These are phyloP conservation scores for Juglanconis oblonga DNA, from an alignment of 2,329 filamentous ascomycete genomes.

Conservation along the genomic window DNA sequence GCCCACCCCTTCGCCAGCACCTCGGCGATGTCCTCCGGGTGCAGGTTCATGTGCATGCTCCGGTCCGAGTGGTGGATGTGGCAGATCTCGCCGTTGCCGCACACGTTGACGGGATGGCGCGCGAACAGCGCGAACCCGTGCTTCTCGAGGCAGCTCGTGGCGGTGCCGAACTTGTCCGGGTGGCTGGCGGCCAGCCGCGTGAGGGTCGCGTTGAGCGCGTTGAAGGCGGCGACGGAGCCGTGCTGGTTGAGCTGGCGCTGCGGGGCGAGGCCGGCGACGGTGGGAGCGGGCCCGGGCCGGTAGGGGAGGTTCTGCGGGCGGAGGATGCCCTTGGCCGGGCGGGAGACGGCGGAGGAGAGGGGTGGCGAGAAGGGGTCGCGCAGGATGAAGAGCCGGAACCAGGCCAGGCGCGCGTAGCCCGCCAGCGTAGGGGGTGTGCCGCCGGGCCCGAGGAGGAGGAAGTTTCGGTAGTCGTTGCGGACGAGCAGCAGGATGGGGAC, in stretches of 20 bases:
- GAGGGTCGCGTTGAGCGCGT: slow-evolving; percentile 52
- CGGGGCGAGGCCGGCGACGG: slow-evolving; percentile 73
- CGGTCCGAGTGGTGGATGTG: slow-evolving; percentile 77
- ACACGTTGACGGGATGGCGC: slow-evolving; percentile 58
- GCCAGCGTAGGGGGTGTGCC: slow-evolving; percentile 71
- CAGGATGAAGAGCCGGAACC: slow-evolving; percentile 68
- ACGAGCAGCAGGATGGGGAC: slow-evolving; percentile 49
- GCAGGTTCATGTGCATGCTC: slow-evolving; percentile 75
- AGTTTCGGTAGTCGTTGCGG: slow-evolving; percentile 71
- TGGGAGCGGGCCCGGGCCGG: slow-evolving; percentile 62
- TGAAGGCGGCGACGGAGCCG: slow-evolving; percentile 51
- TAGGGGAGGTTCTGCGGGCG: slow-evolving; percentile 49
- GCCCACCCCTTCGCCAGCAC: slow-evolving; percentile 78
- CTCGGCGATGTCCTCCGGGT: slow-evolving; percentile 71
- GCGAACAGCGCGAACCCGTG: slow-evolving; percentile 76
- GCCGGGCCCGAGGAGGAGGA: slow-evolving; percentile 74
- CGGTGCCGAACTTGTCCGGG: slow-evolving; percentile 53
- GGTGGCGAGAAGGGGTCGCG: slow-evolving; percentile 63
- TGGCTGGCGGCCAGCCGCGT: slow-evolving; percentile 45
- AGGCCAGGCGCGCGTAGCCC: slow-evolving; percentile 72
- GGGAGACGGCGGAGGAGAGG: slow-evolving; percentile 38
- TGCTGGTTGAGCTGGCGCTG: slow-evolving; percentile 75
- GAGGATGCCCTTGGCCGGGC: slow-evolving; percentile 60
- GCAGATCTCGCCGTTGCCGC: slow-evolving; percentile 76
- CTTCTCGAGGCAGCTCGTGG: slow-evolving; percentile 77